Evolutionary conservation across 2,329 filamentous ascomycete species (phyloP).

Genomic region (Stagonosporopsis rhizophila): DNA sequence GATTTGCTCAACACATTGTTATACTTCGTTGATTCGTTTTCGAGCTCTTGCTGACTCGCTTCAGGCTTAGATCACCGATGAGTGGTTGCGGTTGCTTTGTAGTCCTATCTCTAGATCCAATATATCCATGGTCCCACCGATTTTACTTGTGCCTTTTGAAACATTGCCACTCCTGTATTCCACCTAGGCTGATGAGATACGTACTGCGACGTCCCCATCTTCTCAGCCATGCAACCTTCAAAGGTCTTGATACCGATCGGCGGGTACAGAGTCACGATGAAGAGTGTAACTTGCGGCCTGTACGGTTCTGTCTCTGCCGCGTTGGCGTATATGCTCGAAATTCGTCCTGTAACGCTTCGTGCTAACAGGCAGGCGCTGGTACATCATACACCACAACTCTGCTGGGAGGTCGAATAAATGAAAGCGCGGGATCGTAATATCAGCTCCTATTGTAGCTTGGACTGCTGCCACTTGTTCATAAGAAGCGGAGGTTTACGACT

Average conservation of each 20-base stretch:
- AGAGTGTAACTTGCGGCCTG: too few relatives aligned
- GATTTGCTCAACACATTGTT: conserved; percentile 1
- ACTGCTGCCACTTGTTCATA: too few relatives aligned
- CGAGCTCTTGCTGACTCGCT: conserved; percentile 3
- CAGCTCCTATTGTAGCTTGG: too few relatives aligned
- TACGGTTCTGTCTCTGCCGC: neutral
- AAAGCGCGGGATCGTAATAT: neutral
- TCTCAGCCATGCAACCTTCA: too few relatives aligned
- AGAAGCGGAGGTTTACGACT: too few relatives aligned
- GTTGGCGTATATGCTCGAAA: neutral
- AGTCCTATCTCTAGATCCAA: neutral
- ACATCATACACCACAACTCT: neutral
- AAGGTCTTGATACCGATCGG: too few relatives aligned
- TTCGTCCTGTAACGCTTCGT: neutral
- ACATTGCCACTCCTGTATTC: neutral
- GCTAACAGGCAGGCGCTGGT: neutral
- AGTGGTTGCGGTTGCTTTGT: neutral
- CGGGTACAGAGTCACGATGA: too few relatives aligned
- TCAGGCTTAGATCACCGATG: neutral
- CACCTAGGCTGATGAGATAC: too few relatives aligned
- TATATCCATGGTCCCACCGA: neutral
- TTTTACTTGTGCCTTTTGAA: neutral
- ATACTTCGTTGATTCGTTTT: neutral
- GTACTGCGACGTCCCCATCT: too few relatives aligned
- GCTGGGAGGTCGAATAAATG: neutral